Percentiles rank a stretch among this genome's conserved stretches.
phyloP scores from a whole-genome alignment of 106 monocot species.

The Iris macrosiphon region DNA sequence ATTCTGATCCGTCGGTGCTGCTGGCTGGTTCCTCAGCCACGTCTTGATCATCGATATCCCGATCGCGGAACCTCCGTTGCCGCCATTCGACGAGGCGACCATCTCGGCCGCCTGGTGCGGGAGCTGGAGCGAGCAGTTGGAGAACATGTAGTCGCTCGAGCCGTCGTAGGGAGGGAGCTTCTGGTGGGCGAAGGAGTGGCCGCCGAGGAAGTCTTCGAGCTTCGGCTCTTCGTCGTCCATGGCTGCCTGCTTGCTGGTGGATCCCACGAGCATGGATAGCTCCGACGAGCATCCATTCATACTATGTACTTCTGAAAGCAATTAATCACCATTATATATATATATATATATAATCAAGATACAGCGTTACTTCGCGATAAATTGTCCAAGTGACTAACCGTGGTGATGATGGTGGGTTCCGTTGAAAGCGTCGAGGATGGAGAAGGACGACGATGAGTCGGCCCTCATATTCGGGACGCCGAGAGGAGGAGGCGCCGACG shows the following conservation, averaged over 20 bases:
- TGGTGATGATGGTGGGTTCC: constrained; percentile 18
- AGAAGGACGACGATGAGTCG: constrained; percentile 42
- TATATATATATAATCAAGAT: no score
- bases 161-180: background rate
- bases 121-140: constrained; percentile 39
- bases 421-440: constrained; percentile 52
- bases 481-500: constrained; percentile 20
- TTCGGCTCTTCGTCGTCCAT: constrained; percentile 85
- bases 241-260: constrained; percentile 39
- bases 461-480: constrained; percentile 11
- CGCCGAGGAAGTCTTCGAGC: constrained; percentile 91
- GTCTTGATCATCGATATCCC: constrained; percentile 93
- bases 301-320: no score
- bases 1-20: constrained; percentile 16
- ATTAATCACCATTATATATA: no score
- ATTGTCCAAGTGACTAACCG: no score
- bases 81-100: constrained; percentile 2
- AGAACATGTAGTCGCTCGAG: constrained; percentile 38
- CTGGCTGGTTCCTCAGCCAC: constrained; percentile 77
- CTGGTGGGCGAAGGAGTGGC: constrained; percentile 52
- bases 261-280: constrained; percentile 79
- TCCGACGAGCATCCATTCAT: constrained; percentile 79
- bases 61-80: constrained; percentile 29
- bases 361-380: no score
- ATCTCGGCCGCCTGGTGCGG: constrained; percentile 14